These are phyloP conservation scores for Gentiana straminea DNA, from an alignment of 257 asterid species.

Conservation along the genomic window DNA sequence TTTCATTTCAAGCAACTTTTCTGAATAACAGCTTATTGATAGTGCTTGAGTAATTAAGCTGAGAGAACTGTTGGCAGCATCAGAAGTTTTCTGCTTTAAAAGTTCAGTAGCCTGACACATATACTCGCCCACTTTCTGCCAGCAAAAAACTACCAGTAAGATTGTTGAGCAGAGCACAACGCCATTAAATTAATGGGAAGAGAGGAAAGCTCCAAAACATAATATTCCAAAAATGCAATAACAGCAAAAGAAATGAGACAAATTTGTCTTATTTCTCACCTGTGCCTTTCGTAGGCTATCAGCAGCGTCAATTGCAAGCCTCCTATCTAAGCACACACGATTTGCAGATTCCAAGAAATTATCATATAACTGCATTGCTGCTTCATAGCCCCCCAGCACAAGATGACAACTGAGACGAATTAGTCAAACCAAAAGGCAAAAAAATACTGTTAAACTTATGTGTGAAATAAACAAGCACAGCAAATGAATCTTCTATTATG, in stretches of 20 bases:
- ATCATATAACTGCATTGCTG: constrained; percentile 46
- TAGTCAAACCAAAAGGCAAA: constrained; percentile 5
- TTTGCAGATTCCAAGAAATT: constrained; percentile 48
- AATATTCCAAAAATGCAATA: background rate
- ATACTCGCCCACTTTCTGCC: constrained; percentile 59
- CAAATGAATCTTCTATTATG: too few relatives aligned
- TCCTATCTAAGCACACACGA: constrained; percentile 72
- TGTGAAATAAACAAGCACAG: too few relatives aligned
- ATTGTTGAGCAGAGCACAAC: constrained; percentile 2
- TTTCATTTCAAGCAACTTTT: constrained; percentile 72
- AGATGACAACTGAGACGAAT: constrained; percentile 54
- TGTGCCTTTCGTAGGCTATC: constrained; percentile 76
- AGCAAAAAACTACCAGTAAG: constrained; percentile 14
- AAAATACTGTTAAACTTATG: background rate
- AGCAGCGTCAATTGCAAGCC: constrained; percentile 73
- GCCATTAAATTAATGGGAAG: background rate
- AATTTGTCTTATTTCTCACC: constrained; percentile 9
- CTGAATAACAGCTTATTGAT: constrained; percentile 63
- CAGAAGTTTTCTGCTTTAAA: constrained; percentile 48
- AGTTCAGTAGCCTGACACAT: constrained; percentile 37
- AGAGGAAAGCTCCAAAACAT: background rate
- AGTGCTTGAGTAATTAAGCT: constrained; percentile 49
- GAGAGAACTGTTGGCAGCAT: constrained; percentile 51
- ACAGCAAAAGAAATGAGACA: background rate
- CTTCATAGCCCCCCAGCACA: constrained; percentile 71